Base-by-base conservation (phyloP, 257 asterid genomes). In the Lithospermum erythrorhizon region DNA sequence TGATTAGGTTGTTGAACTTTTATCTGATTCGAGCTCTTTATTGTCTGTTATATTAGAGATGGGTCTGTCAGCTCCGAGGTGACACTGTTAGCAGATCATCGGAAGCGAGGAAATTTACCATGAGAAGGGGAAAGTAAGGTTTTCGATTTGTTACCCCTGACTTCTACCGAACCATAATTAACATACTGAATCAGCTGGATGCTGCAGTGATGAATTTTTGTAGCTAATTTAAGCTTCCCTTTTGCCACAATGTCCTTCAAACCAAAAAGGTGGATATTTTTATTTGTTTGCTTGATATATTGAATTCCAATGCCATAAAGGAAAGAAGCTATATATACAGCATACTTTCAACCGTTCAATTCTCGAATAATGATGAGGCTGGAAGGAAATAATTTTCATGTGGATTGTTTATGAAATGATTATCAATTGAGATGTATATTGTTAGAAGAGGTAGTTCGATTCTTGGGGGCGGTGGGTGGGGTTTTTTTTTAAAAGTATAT, bases 11-110 rank as follows among this genome's bases (percentile, higher is more conserved):
- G 45, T 29, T n/a, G 24, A 15, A 35, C 11, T 21, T 68, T 61
- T 72, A 67, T 68, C 88, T 87, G 77, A 87, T 79, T 21, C 0
- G 16, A 30, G 55, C 73, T 72, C 56, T 75, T 75, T 80, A 67
- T 75, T 78, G 75, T 71, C 68, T 77, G 76, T 81, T 72, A 69
- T 66, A 71, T 61, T 79, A 90, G 97, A 87, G 95, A 73, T 87
- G 66, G 96, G 97, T 62, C 70, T 74, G 49, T 90, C 97, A 1
- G 95, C 83, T 51, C 96, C 97, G 35, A 90, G 97, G 96, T 87
- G 95, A 89, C 68, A 51, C 66, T 48, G 71, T 41, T 74, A 56
- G 80, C 80, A 61, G 86, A 71, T 58, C 53, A 45, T 65, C 59
- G 25, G 37, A 16, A 24, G 55, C 9, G 49, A 56, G 78, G 70